Evolutionary conservation across 176 grass and related monocot genomes (phyloP), one percentile per base, ranked within the genome.

Genomic region (Miscanthus lutarioriparius): DNA sequence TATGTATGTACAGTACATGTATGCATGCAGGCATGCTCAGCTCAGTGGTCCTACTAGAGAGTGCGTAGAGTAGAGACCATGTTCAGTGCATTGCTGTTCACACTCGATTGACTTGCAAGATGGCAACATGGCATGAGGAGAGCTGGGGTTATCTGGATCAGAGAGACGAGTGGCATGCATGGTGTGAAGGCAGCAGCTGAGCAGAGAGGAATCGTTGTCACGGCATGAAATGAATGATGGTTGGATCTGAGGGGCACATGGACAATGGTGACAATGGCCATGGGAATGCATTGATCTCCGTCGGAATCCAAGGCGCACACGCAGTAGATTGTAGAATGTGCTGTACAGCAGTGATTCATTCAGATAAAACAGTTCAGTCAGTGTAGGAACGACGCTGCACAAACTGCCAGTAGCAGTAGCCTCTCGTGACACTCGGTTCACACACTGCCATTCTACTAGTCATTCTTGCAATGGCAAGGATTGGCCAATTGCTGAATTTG

Each of bases 141-240:
- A 14, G 47, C 27, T 28, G 32, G 49, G 62, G 61, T 69, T 85
- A 49, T 69, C 75, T 66, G 72, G 26, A 66, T 79, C 59, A 19
- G 65, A 23, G 28, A 61, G 44, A 28, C 16, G 33, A 28, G 16
- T 44, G 0, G 25, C 25, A 13, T 47, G 45, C 40, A 58, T 35
- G 8, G 36, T 63, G 75, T 72, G 39, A 80, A 72, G 82, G 37
- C 87, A 74, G 61, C 45, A 56, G 23, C 71, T 54, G 71, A 30
- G 41, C 64, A 37, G 78, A 39, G 73, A 77, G 10, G 65, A 71
- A 33, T 78, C 11, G 33, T 64, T 56, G 41, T 53, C 5, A 15
- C n/a, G 20, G n/a, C 23, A 58, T 72, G 66, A 35, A 67, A 56
- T 36, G 56, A 37, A 59, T 59, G 54, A 59, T 59, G 54, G 13